A percentile compares a stretch with the other conserved stretches of the same genome.
Conservation (phyloP, 2,329 filamentous ascomycete genomes). For the Fusarium cicatricum region DNA sequence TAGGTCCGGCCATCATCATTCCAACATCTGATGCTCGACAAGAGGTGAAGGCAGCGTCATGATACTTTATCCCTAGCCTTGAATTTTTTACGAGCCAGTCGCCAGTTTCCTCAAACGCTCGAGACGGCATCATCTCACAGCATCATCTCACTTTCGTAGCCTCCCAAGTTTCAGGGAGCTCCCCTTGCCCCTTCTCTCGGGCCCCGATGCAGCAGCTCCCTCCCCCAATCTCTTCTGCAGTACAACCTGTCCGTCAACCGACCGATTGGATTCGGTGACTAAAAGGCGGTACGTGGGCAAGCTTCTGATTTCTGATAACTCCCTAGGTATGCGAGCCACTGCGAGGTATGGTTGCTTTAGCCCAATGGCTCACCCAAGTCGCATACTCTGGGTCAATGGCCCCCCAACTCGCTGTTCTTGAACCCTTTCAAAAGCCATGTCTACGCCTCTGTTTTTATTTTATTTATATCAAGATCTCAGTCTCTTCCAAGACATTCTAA, state of each 20-base stretch:
- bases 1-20: slow-evolving; percentile 10
- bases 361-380: slow-evolving; percentile 16
- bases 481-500: neutral
- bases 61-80: slow-evolving; percentile 36
- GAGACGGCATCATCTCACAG: slow-evolving; percentile 7
- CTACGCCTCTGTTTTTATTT: neutral
- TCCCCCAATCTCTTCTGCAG: slow-evolving; percentile 19
- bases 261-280: slow-evolving; percentile 30
- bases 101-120: slow-evolving; percentile 10
- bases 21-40: slow-evolving; percentile 38
- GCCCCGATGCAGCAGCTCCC: slow-evolving; percentile 2
- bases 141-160: slow-evolving; percentile 10
- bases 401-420: slow-evolving; percentile 3
- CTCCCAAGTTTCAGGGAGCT: slow-evolving; percentile 2
- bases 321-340: neutral
- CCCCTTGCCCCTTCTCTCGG: neutral
- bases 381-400: slow-evolving; percentile 27
- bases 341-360: neutral
- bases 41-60: slow-evolving; percentile 33
- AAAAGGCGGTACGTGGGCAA: too few species aligned
- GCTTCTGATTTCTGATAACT: slow-evolving; percentile 7
- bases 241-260: slow-evolving; percentile 30
- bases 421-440: slow-evolving; percentile 4
- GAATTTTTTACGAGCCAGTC: slow-evolving; percentile 24
- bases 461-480: neutral